Evolutionary conservation across 2,329 filamentous ascomycete species (phyloP).

Genomic region (Epichloe brachyelytri): DNA sequence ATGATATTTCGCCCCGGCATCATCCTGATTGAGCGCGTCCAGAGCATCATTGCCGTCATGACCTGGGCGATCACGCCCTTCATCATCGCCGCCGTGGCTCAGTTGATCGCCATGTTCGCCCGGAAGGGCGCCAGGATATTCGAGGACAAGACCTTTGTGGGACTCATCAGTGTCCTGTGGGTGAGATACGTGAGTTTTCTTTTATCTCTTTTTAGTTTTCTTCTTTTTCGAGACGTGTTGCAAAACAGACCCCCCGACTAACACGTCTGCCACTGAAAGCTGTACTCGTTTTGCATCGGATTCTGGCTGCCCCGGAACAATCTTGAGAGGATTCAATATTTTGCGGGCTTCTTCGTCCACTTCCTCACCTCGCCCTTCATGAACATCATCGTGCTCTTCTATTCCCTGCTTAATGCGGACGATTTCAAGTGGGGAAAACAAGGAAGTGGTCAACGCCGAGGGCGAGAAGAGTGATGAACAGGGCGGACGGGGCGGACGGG

Average conservation of each 20-base stretch:
- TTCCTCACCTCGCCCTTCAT: slow-evolving; percentile 26
- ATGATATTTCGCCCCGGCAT: slow-evolving; percentile 32
- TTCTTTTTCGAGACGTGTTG: not conserved
- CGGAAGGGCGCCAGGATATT: slow-evolving; percentile 20
- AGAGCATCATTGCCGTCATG: slow-evolving; percentile 31
- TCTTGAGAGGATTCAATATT: slow-evolving; percentile 25
- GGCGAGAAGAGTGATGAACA: not conserved
- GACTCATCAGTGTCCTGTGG: slow-evolving; percentile 24
- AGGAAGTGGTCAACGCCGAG: slow-evolving; percentile 17
- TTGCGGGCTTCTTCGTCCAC: slow-evolving; percentile 25
- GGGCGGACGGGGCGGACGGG: not conserved
- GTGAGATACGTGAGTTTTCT: slow-evolving; percentile 26
- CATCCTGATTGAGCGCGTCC: slow-evolving; percentile 29
- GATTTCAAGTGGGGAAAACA: slow-evolving; percentile 36
- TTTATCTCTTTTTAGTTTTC: not conserved
- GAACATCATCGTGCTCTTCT: slow-evolving; percentile 29
- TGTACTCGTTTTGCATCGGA: slow-evolving; percentile 29
- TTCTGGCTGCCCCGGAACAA: slow-evolving; percentile 28
- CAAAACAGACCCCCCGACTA: not conserved
- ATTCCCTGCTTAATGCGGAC: slow-evolving; percentile 29
- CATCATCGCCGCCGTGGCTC: slow-evolving; percentile 26
- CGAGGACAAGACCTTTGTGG: slow-evolving; percentile 22
- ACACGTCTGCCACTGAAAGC: slow-evolving; percentile 9
- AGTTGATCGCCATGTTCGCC: slow-evolving; percentile 23
- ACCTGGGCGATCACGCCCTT: slow-evolving; percentile 34